Conservation (phyloP, 345 rosid genomes). For the Gossypium sturtianum region DNA sequence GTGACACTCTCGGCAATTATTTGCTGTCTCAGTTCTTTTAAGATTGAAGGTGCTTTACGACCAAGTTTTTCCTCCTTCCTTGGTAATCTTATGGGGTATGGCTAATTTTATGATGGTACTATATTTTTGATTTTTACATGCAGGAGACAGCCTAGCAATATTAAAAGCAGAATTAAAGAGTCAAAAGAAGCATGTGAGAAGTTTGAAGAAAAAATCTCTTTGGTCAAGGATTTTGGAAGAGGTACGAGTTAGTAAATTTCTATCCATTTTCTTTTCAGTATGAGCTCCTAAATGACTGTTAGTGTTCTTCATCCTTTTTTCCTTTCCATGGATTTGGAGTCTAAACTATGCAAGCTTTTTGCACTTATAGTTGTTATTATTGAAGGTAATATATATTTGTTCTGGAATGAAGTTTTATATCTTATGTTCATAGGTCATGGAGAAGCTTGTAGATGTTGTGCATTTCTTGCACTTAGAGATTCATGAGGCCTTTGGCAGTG, state of each 20-base stretch:
- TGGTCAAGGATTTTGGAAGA: slow-evolving; percentile 97
- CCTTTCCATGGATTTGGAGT: not conserved
- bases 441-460: slow-evolving; percentile 91
- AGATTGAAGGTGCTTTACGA: not conserved
- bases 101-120: not conserved
- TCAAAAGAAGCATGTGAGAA: slow-evolving; percentile 85
- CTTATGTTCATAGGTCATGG: slow-evolving; percentile 66
- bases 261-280: not conserved
- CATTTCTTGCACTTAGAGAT: slow-evolving; percentile 92
- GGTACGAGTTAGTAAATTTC: slow-evolving; percentile 36
- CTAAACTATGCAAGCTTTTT: not conserved
- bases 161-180: slow-evolving; percentile 86
- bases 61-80: not conserved
- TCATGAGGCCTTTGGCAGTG: slow-evolving; percentile 76
- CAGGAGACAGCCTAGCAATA: slow-evolving; percentile 78
- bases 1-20: not conserved
- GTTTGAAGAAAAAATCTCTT: slow-evolving; percentile 86
- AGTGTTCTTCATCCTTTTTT: not conserved
- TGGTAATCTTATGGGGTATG: not conserved
- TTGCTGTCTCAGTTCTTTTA: not conserved
- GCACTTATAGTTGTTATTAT: not conserved
- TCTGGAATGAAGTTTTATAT: not conserved
- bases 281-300: not conserved
- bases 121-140: slow-evolving; percentile 11
- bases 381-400: not conserved